Conservation (phyloP, 345 rosid species). For the Populus nigra region DNA sequence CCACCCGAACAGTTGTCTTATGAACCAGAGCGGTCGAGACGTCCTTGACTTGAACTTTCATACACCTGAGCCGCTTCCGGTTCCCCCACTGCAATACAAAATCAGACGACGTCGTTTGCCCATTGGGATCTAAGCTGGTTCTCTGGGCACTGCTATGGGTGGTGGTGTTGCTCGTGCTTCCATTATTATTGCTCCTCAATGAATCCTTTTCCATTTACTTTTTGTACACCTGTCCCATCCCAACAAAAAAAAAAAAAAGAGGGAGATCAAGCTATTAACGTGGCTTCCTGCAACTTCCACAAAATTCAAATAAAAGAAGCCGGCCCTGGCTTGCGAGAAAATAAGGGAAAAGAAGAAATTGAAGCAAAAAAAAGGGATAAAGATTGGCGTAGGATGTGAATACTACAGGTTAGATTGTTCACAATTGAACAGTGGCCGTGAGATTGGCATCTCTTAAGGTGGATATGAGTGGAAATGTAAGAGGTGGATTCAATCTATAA, state of each 20-base stretch:
- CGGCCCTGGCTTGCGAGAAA: background rate
- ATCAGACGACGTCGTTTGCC: constrained; percentile 45
- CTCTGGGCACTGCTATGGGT: constrained; percentile 25
- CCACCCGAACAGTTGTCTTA: constrained; percentile 51
- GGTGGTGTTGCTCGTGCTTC: constrained; percentile 11
- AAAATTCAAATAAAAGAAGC: constrained; percentile 16
- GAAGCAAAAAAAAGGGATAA: too few species aligned
- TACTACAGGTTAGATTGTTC: background rate
- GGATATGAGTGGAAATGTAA: background rate
- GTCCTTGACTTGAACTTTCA: constrained; percentile 62
- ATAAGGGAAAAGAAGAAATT: background rate
- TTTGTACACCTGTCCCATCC: constrained; percentile 30
- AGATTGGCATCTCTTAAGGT: background rate
- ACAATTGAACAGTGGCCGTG: background rate
- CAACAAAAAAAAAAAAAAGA: constrained; percentile 5
- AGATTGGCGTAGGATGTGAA: background rate
- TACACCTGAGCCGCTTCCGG: constrained; percentile 70
- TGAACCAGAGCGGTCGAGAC: constrained; percentile 37
- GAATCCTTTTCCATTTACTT: constrained; percentile 50
- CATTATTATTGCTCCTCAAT: constrained; percentile 29
- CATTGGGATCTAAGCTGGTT: constrained; percentile 31
- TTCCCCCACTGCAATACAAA: constrained; percentile 71
- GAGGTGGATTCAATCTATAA: constrained; percentile 5
- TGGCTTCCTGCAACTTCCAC: constrained; percentile 3
- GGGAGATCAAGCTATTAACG: background rate